Evolutionary conservation across 768 basidiomycete genomes (phyloP).

Genomic region (Brasilioporus rufonigricans): DNA sequence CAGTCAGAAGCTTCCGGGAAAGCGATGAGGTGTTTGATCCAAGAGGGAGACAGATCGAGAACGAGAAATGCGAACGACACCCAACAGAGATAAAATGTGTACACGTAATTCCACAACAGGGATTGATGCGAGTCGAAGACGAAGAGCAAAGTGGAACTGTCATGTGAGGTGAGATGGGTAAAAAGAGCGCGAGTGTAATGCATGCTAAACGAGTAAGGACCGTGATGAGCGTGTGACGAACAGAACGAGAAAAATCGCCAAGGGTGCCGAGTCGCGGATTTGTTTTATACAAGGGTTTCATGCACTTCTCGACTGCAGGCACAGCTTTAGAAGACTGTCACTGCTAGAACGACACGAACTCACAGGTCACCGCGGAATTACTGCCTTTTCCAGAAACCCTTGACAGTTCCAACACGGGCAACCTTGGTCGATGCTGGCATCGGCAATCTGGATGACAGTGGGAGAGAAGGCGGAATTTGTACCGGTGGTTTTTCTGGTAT

Average conservation of each 20-base stretch:
- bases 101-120: slow-evolving; percentile 35
- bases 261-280: background rate
- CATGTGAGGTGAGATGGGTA: slow-evolving; percentile 1
- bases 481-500: slow-evolving; percentile 5
- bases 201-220: slow-evolving; percentile 16
- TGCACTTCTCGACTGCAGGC: background rate
- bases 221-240: slow-evolving; percentile 2
- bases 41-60: slow-evolving; percentile 2
- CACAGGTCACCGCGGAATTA: slow-evolving; percentile 11
- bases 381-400: slow-evolving; percentile 31
- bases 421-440: slow-evolving; percentile 26
- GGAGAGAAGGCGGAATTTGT: background rate
- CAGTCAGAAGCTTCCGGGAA: background rate
- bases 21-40: background rate
- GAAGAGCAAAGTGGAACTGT: slow-evolving; percentile 9
- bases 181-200: slow-evolving; percentile 10
- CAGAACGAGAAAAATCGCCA: background rate
- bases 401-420: slow-evolving; percentile 26
- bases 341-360: background rate
- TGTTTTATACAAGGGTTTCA: slow-evolving; percentile 9
- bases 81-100: slow-evolving; percentile 22
- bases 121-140: slow-evolving; percentile 18
- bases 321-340: background rate
- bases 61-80: slow-evolving; percentile 12
- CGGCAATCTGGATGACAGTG: slow-evolving; percentile 18